phyloP scores from a whole-genome alignment of 352 stramenopile species.

The Lagenidium sp. region DNA sequence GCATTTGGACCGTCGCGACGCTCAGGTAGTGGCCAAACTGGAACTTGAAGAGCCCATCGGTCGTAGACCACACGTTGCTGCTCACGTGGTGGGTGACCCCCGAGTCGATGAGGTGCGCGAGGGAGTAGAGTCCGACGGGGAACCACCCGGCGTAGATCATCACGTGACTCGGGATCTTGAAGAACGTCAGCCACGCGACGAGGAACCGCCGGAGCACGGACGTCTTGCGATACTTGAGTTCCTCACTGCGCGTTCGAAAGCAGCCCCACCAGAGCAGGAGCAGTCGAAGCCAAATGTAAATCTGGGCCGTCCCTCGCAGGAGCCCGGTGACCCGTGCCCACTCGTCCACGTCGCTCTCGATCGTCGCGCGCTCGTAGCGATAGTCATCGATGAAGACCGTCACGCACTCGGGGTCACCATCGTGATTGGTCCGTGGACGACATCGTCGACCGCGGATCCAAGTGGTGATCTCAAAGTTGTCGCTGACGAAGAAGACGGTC shows the following conservation, averaged over 20 bases:
- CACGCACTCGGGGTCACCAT: not conserved
- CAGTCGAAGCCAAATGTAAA: slow-evolving; percentile 12
- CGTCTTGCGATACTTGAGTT: slow-evolving; percentile 1
- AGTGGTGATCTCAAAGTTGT: slow-evolving; percentile 5
- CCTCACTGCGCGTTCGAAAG: not conserved
- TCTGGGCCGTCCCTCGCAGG: slow-evolving; percentile 4
- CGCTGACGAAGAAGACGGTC: not conserved
- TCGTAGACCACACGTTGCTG: slow-evolving; percentile 14
- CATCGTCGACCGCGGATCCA: slow-evolving; percentile 5
- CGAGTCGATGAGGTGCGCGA: slow-evolving; percentile 20
- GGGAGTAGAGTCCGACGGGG: slow-evolving; percentile 17
- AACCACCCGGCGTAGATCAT: slow-evolving; percentile 20
- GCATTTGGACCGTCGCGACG: slow-evolving; percentile 23
- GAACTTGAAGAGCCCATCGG: slow-evolving; percentile 12
- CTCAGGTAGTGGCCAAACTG: slow-evolving; percentile 8
- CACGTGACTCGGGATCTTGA: slow-evolving; percentile 9
- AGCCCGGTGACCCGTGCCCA: not conserved
- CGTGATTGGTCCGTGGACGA: too few species aligned
- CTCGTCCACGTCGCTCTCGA: slow-evolving; percentile 1
- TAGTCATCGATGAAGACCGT: slow-evolving; percentile 18
- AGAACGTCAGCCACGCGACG: slow-evolving; percentile 1
- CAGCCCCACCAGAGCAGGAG: slow-evolving; percentile 4
- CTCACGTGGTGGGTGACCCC: slow-evolving; percentile 11
- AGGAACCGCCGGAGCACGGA: not conserved
- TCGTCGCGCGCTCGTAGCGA: slow-evolving; percentile 12